Evolutionary conservation across 1,284 basidiomycete species (phyloP).

Genomic region (Trichosporon sp.): DNA sequence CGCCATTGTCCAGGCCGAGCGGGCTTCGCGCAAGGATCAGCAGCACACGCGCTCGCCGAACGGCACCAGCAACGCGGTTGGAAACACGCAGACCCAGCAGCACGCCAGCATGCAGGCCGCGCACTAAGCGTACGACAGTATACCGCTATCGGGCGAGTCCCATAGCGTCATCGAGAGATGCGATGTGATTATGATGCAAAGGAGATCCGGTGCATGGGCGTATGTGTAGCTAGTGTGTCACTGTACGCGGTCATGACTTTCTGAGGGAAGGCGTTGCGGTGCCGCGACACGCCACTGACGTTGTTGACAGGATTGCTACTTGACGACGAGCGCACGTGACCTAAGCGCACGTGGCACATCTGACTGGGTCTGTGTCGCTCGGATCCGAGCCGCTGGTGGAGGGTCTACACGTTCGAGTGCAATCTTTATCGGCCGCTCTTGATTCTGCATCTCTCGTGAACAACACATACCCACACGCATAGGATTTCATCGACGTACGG

Average conservation of each 20-base stretch:
- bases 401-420: slow-evolving; percentile 17
- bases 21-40: slow-evolving; percentile 40
- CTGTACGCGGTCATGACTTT: background rate
- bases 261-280: background rate
- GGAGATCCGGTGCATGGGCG: slow-evolving; percentile 7
- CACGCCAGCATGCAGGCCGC: slow-evolving; percentile 30
- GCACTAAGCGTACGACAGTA: slow-evolving; percentile 23
- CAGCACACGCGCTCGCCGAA: slow-evolving; percentile 28
- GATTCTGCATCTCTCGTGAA: background rate
- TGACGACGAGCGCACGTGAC: slow-evolving; percentile 7
- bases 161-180: slow-evolving; percentile 17
- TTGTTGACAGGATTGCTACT: background rate
- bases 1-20: slow-evolving; percentile 39
- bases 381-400: slow-evolving; percentile 13
- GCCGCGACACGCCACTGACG: background rate
- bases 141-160: background rate
- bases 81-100: slow-evolving; percentile 31
- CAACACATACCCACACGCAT: background rate
- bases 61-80: slow-evolving; percentile 23
- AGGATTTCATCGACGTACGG: background rate
- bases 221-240: background rate
- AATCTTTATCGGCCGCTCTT: background rate
- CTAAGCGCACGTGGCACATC: background rate
- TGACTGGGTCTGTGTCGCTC: background rate
- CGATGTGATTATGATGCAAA: slow-evolving; percentile 16